These are phyloP conservation scores for Penicillium verhagenii DNA, from an alignment of 495 filamentous ascomycete species.

Conservation along the genomic window DNA sequence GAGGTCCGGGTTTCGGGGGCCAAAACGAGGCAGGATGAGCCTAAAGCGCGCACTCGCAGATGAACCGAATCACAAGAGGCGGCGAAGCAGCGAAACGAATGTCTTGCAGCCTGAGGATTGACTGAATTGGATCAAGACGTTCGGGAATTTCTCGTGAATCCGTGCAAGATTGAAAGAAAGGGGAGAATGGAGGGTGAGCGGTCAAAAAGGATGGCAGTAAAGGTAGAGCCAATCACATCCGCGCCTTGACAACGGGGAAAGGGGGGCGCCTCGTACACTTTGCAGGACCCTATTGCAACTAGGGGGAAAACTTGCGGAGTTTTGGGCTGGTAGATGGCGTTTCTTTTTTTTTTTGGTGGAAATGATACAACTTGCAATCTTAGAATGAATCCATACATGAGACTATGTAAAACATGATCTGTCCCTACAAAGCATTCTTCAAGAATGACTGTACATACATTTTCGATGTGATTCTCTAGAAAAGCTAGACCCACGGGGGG, in stretches of 20 bases:
- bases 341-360: background rate
- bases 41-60: slow-evolving; percentile 2
- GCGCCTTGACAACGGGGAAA: slow-evolving; percentile 5
- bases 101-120: background rate
- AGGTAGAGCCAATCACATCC: slow-evolving; percentile 21
- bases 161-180: slow-evolving; percentile 1
- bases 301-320: no score
- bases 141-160: background rate
- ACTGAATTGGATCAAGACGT: background rate
- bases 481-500: background rate
- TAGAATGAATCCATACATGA: no score
- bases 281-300: no score
- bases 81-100: background rate
- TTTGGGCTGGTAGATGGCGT: no score
- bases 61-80: background rate
- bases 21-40: slow-evolving; percentile 1
- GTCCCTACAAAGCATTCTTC: background rate
- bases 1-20: slow-evolving; percentile 3
- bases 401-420: no score
- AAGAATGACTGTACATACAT: background rate
- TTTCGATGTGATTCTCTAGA: background rate
- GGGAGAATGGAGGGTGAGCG: slow-evolving; percentile 28
- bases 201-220: slow-evolving; percentile 22
- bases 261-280: background rate
- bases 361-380: no score